Evolutionary conservation across 2,329 filamentous ascomycete genomes (phyloP).

Genomic region (Sporothrix curviconia): DNA sequence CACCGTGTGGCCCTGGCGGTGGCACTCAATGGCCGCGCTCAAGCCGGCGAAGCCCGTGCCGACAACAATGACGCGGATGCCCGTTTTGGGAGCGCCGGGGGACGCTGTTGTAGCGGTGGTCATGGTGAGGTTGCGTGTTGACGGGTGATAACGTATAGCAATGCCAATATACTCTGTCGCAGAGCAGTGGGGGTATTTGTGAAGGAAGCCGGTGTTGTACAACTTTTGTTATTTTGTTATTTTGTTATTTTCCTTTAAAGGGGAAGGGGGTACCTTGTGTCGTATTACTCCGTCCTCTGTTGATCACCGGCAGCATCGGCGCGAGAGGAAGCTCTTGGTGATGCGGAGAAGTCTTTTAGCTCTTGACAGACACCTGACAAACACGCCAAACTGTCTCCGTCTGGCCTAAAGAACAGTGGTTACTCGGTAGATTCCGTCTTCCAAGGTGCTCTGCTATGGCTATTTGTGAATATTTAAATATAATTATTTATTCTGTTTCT

Average conservation of each 20-base stretch:
- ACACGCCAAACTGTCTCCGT: neutral
- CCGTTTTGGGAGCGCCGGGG: slow-evolving; percentile 23
- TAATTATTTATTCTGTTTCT: too few species aligned
- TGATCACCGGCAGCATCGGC: slow-evolving; percentile 3
- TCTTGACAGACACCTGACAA: slow-evolving; percentile 1
- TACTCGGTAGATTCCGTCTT: neutral
- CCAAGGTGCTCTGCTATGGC: too few species aligned
- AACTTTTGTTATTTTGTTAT: neutral
- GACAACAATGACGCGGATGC: slow-evolving; percentile 46
- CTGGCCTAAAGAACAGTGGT: too few species aligned
- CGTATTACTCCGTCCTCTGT: too few species aligned
- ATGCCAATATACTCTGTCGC: too few species aligned
- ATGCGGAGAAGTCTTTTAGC: neutral
- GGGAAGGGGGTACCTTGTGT: too few species aligned
- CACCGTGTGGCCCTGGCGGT: slow-evolving; percentile 51
- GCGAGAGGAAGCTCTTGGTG: neutral
- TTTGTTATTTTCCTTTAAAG: neutral
- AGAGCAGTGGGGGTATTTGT: neutral
- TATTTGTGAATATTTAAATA: too few species aligned
- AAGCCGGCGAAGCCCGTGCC: slow-evolving; percentile 54
- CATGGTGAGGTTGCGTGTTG: neutral
- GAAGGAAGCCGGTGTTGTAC: neutral
- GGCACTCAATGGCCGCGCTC: slow-evolving; percentile 54
- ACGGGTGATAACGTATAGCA: neutral
- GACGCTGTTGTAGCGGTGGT: neutral